Evolutionary conservation across 2,329 filamentous ascomycete species (phyloP), one percentile per base, ranked within the genome.

Genomic region (Alternaria burnsii): DNA sequence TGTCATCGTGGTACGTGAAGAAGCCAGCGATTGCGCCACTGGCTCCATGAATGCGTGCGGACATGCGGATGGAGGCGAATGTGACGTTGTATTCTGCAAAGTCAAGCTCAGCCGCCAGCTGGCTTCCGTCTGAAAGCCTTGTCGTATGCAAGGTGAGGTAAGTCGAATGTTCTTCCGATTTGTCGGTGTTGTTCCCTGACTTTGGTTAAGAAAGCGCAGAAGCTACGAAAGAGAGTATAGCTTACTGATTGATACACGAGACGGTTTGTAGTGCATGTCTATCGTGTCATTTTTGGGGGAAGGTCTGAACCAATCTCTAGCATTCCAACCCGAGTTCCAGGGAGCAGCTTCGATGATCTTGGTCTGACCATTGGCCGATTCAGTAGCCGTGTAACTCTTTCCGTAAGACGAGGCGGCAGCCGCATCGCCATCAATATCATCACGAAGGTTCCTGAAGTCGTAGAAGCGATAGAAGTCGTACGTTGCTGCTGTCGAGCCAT

Each of bases 381-480:
- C 46, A 11, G 28, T 47, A 12, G 8, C 11, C 24, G 32, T 41
- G 16, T 44, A 18, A 22, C 12, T 26, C 14, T 41, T 16, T 18
- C n/a, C 50, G 20, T 44, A 26, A 5, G 43, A n/a, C 20, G 28
- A 10, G 18, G 28, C 16, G 9, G 43, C 34, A 26, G 40, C 30
- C 11, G 36, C 40, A 14, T 40, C 20, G 20, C 26, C 38, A 10
- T 36, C 8, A 18, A n/a, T 4, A 16, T 32, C 7, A 11, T 58
- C 50, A 24, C 50, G 38, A 2, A 54, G 24, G 0, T 63, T 54
- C 1, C 63, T 55, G 20, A 68, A 68, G 50, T 68, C 63, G 46
- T 64, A 68, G 32, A 68, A 68, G 16, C 63, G 63, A 40, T 68
- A 57, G 51, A 62, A 68, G 18, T 59, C 52, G 46, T 62, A 68